phyloP scores from a whole-genome alignment of 805 yeast genomes.

The Myxozyma vanderwaltii region DNA sequence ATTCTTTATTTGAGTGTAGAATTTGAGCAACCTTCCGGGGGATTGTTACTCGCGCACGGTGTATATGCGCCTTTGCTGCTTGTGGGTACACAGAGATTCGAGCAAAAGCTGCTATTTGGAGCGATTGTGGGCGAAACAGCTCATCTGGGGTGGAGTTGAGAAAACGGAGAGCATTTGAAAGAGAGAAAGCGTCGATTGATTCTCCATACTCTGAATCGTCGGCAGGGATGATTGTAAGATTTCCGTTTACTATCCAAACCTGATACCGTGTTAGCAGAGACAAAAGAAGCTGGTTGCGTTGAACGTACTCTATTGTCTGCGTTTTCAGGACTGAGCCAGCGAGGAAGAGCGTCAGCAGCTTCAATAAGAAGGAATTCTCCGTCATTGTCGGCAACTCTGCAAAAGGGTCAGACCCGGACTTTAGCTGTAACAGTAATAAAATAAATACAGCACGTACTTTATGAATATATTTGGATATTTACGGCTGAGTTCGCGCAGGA shows the following conservation, averaged over 20 bases:
- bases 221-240: conserved; percentile 30
- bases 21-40: conserved; percentile 37
- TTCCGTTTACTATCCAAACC: conserved; percentile 38
- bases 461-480: conserved; percentile 24
- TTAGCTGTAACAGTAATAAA: neutral
- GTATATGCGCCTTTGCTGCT: conserved; percentile 27
- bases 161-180: conserved; percentile 5
- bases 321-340: conserved; percentile 51
- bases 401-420: neutral
- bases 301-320: conserved; percentile 50
- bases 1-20: conserved; percentile 30
- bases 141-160: neutral
- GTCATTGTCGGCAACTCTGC: conserved; percentile 50
- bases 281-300: neutral
- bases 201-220: neutral
- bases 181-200: neutral
- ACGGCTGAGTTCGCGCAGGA: conserved; percentile 35
- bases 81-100: conserved; percentile 26
- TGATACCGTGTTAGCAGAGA: conserved; percentile 40
- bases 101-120: conserved; percentile 22
- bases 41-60: conserved; percentile 31
- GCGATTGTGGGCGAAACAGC: conserved; percentile 7
- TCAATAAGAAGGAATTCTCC: conserved; percentile 60
- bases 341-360: conserved; percentile 51
- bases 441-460: conserved; percentile 20